Base-by-base conservation (phyloP, 2,329 filamentous ascomycete species). In the Fusarium anthophilum region DNA sequence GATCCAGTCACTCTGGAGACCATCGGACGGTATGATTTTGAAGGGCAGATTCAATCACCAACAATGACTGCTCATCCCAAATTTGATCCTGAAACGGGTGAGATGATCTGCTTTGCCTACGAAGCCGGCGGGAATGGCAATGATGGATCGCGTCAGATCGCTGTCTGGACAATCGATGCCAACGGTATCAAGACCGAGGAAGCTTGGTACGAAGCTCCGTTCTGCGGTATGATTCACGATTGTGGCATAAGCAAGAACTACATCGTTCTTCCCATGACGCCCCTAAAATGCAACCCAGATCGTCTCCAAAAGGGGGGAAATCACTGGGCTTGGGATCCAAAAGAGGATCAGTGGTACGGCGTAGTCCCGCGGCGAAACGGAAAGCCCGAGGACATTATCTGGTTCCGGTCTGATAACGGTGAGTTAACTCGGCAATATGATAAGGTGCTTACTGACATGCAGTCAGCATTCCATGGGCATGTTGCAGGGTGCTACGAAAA, bases 401-500 rank as follows among this genome's bases (percentile, higher is more conserved):
- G 59, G 67, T 41, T 70, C 8, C 32, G 53, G 22, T 67, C 67
- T 8, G 65, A 70, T 1, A 69, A 70, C 18, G 67, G 67, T 69
- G 1, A 50, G 67, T 41, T 7, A 0, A 3, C 1, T 18, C 26
- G 10, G 8, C 4, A 0, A 8, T 41, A n/a, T 32, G 12, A 17
- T 22, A 37, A 43, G 20, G 35, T 30, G 20, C 38, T 64, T 26
- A 68, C 41, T 35, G 53, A 51, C 50, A 24, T 59, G 55, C 48
- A 44, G 69, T 28, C 35, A 39, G 69, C 68, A 11, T 72, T 72
- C 14, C 69, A 71, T 7, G 69, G 69, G 0, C 69, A 72, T 32
- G 63, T 71, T n/a, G 69, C 58, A 5, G 69, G 69, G 2, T 64
- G 62, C 2, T 72, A 72, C 28, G 69, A 72, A 22, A 55, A 71